Evolutionary conservation across 768 basidiomycete species (phyloP).

Genomic region (Kwoniella dejecticola): DNA sequence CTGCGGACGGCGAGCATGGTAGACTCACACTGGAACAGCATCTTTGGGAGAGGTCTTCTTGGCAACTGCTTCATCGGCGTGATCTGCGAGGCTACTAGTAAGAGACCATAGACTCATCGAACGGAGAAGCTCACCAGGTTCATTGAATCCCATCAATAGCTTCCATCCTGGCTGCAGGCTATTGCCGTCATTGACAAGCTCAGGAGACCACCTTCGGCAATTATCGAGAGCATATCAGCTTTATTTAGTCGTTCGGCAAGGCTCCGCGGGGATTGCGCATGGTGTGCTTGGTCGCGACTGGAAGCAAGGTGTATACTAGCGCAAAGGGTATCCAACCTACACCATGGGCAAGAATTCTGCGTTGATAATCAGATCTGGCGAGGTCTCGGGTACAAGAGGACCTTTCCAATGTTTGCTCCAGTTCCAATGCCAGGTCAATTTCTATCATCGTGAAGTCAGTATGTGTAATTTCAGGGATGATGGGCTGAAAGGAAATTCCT

Average conservation of each 20-base stretch:
- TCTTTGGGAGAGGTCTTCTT: constrained; percentile 15
- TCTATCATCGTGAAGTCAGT: constrained; percentile 19
- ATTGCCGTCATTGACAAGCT: constrained; percentile 34
- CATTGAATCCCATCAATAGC: constrained; percentile 42
- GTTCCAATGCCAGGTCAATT: constrained; percentile 43
- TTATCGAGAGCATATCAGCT: too few relatives aligned
- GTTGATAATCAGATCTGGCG: constrained; percentile 12
- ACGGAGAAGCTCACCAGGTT: constrained; percentile 44
- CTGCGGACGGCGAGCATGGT: neutral
- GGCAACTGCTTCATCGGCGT: constrained; percentile 35
- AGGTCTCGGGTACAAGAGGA: constrained; percentile 19
- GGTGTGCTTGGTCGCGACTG: too few relatives aligned
- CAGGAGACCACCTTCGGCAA: constrained; percentile 25
- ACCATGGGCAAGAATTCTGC: constrained; percentile 33
- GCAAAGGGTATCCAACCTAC: too few relatives aligned
- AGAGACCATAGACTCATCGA: too few relatives aligned
- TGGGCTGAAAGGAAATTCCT: neutral
- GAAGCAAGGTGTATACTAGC: too few relatives aligned
- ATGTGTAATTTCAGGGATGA: too few relatives aligned
- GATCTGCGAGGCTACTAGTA: constrained; percentile 33
- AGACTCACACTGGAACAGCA: constrained; percentile 28
- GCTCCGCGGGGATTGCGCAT: too few relatives aligned
- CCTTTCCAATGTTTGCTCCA: constrained; percentile 34
- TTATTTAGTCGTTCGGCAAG: too few relatives aligned
- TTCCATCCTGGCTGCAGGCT: constrained; percentile 27